Evolutionary conservation across 371 early-diverging fungal species (phyloP).

Genomic region (Mucor irregularis): DNA sequence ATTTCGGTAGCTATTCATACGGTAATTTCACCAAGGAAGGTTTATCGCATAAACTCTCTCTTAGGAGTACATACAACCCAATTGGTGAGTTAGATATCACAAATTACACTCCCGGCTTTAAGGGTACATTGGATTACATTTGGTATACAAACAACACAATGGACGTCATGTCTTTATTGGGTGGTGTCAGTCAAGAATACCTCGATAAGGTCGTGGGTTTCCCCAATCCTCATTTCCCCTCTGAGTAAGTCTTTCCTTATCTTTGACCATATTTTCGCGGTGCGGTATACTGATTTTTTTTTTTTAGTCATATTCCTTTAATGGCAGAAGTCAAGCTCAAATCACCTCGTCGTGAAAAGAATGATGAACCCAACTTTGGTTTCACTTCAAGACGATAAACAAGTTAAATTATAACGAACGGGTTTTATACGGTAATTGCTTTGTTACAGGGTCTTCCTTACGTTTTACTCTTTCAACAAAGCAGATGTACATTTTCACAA

Average conservation of each 20-base stretch:
- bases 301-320: conserved; percentile 53
- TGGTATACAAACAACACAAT: conserved; percentile 85
- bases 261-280: conserved; percentile 7
- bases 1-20: conserved; percentile 80
- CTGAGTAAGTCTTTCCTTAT: conserved; percentile 64
- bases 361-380: conserved; percentile 21
- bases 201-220: conserved; percentile 83
- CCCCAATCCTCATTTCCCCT: conserved; percentile 92
- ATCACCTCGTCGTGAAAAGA: conserved; percentile 19
- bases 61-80: conserved; percentile 80
- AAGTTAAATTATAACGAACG: too few relatives aligned
- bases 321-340: conserved; percentile 55
- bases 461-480: too few relatives aligned
- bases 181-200: conserved; percentile 84
- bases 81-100: conserved; percentile 89
- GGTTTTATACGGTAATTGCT: not conserved
- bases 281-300: conserved; percentile 5
- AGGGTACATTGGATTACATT: conserved; percentile 97
- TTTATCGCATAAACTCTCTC: conserved; percentile 71
- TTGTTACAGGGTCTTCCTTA: too few relatives aligned
- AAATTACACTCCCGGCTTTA: conserved; percentile 90
- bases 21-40: conserved; percentile 84
- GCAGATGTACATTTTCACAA: conserved; percentile 11
- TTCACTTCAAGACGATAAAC: conserved; percentile 13
- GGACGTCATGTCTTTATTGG: conserved; percentile 78